Percentiles rank a stretch among this genome's conserved stretches.
Evolutionary conservation across 139 green algal genomes (phyloP).

Genomic region (Trebouxia sp.): DNA sequence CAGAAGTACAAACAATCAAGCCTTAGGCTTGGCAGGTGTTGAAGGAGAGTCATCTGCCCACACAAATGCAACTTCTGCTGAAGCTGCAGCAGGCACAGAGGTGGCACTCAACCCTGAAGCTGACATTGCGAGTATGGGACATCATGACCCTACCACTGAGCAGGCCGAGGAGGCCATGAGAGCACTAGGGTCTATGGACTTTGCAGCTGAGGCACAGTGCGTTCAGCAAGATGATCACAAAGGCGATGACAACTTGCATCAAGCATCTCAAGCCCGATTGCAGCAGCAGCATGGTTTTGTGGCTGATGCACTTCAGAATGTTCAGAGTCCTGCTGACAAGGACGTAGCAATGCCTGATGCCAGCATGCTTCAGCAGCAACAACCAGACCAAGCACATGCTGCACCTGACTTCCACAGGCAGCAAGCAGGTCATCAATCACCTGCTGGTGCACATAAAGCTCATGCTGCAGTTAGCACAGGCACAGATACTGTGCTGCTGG

Average conservation of each 20-base stretch:
- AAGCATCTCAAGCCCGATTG: background rate
- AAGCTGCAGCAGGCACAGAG: background rate
- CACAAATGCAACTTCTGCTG: background rate
- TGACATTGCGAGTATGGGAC: constrained; percentile 15
- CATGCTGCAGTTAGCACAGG: too few species aligned
- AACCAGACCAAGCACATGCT: too few species aligned
- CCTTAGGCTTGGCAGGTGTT: background rate
- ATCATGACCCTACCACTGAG: constrained; percentile 17
- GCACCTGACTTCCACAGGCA: too few species aligned
- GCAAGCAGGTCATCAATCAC: background rate
- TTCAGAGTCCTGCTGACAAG: too few species aligned
- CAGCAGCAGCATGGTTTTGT: background rate
- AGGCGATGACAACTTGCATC: background rate
- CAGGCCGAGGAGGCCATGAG: constrained; percentile 22
- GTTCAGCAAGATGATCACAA: background rate
- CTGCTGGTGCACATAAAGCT: too few species aligned
- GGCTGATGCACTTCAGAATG: background rate
- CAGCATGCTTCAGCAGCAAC: background rate
- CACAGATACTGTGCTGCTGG: too few species aligned
- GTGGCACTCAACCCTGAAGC: constrained; percentile 1
- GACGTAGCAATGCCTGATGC: background rate
- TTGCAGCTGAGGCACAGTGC: background rate
- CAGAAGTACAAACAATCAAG: background rate
- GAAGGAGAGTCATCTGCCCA: background rate
- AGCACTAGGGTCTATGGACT: constrained; percentile 12